Conservation (phyloP, 345 rosid genomes). For the Clarkia xantiana region DNA sequence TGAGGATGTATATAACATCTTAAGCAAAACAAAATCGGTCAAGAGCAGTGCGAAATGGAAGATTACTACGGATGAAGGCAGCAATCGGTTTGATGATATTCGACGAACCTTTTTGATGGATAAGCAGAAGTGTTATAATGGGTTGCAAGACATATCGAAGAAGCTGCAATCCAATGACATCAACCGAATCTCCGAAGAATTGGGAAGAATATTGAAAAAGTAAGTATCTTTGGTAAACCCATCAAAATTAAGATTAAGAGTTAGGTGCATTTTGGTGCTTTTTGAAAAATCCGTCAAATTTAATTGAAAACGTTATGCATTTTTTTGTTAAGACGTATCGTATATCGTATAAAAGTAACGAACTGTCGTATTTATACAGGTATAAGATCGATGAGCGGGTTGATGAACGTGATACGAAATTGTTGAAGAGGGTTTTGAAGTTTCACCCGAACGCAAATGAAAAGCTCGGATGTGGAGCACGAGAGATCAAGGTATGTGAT, state of each 20-base stretch:
- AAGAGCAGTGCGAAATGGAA: constrained; percentile 10
- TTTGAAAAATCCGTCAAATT: too few species aligned
- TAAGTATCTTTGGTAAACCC: constrained; percentile 20
- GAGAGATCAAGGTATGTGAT: constrained; percentile 44
- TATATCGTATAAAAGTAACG: too few species aligned
- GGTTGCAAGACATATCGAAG: constrained; percentile 21
- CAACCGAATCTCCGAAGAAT: constrained; percentile 23
- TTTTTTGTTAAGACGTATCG: too few species aligned
- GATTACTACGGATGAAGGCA: too few species aligned
- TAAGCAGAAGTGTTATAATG: constrained; percentile 14
- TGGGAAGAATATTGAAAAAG: constrained; percentile 50
- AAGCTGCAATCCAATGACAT: constrained; percentile 33
- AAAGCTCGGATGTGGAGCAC: constrained; percentile 59
- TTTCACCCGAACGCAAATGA: constrained; percentile 70
- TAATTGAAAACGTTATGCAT: too few species aligned
- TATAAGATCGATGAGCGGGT: constrained; percentile 39
- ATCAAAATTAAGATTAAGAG: background rate
- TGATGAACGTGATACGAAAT: constrained; percentile 33
- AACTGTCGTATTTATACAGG: constrained; percentile 17
- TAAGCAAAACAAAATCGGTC: constrained; percentile 21
- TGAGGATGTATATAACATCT: constrained; percentile 37
- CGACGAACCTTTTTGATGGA: too few species aligned
- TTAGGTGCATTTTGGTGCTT: too few species aligned
- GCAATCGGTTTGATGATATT: too few species aligned
- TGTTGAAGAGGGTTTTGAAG: constrained; percentile 36